These are phyloP conservation scores for Physcia stellaris DNA, from an alignment of 495 filamentous ascomycete genomes.

Conservation along the genomic window DNA sequence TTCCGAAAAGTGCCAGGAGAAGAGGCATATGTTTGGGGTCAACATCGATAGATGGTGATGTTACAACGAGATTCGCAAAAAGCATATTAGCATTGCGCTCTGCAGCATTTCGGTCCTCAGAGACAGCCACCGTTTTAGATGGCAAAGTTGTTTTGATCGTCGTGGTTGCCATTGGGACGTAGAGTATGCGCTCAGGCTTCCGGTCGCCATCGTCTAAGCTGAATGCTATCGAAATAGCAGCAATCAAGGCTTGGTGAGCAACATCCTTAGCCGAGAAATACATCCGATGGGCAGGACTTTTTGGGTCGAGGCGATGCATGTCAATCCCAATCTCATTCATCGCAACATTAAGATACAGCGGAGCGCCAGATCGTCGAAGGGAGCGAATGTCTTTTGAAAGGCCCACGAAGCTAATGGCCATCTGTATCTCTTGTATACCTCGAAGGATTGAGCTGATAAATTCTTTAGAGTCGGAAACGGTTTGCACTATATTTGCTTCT, in stretches of 20 bases:
- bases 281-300: constrained; percentile 93
- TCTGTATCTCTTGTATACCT: constrained; percentile 91
- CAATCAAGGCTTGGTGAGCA: constrained; percentile 87
- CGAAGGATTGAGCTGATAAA: constrained; percentile 81
- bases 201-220: constrained; percentile 79
- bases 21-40: constrained; percentile 86
- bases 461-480: constrained; percentile 85
- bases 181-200: constrained; percentile 74
- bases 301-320: constrained; percentile 81
- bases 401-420: constrained; percentile 85
- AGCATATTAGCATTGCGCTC: constrained; percentile 93
- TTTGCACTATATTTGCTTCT: constrained; percentile 65
- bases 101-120: constrained; percentile 56
- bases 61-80: constrained; percentile 89
- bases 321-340: constrained; percentile 96
- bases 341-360: constrained; percentile 69
- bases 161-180: constrained; percentile 95
- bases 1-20: constrained; percentile 57
- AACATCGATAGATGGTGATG: constrained; percentile 90
- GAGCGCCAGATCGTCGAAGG: constrained; percentile 47
- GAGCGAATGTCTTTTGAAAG: constrained; percentile 63
- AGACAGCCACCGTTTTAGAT: constrained; percentile 79
- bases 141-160: constrained; percentile 90
- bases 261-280: constrained; percentile 91
- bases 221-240: constrained; percentile 81